Conservation (phyloP, 768 basidiomycete genomes). For the Suillus cothurnatus region DNA sequence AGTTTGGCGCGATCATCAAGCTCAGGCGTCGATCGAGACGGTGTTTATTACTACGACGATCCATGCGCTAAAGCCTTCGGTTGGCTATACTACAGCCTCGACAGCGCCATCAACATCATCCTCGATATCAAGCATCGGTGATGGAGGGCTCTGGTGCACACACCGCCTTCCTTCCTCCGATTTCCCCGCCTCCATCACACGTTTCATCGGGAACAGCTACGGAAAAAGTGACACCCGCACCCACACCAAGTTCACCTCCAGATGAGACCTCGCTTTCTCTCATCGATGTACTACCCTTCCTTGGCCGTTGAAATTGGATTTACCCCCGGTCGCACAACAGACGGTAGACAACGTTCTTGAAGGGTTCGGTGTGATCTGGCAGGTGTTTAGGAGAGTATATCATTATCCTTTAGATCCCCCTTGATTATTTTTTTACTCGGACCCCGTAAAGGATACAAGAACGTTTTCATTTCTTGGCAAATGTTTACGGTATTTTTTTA, state of each 20-base stretch:
- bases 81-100: constrained; percentile 5
- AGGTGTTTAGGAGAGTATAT: constrained; percentile 32
- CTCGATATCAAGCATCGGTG: constrained; percentile 14
- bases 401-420: constrained; percentile 39
- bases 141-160: constrained; percentile 12
- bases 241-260: constrained; percentile 12
- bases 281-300: constrained; percentile 26
- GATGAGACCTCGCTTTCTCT: constrained; percentile 24
- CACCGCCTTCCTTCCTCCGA: neutral
- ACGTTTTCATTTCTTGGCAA: neutral
- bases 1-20: constrained; percentile 12
- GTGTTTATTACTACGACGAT: constrained; percentile 34
- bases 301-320: constrained; percentile 31
- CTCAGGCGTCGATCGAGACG: constrained; percentile 22
- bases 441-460: neutral
- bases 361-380: constrained; percentile 31
- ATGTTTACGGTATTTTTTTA: neutral
- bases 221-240: constrained; percentile 9
- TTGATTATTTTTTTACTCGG: constrained; percentile 14
- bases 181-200: constrained; percentile 9
- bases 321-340: constrained; percentile 26
- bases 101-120: constrained; percentile 9
- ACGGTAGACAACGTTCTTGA: constrained; percentile 29
- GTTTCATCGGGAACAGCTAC: constrained; percentile 15
- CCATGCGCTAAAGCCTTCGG: constrained; percentile 10